Evolutionary conservation across 176 grass and related monocot species (phyloP).

Genomic region (Themeda triandra): DNA sequence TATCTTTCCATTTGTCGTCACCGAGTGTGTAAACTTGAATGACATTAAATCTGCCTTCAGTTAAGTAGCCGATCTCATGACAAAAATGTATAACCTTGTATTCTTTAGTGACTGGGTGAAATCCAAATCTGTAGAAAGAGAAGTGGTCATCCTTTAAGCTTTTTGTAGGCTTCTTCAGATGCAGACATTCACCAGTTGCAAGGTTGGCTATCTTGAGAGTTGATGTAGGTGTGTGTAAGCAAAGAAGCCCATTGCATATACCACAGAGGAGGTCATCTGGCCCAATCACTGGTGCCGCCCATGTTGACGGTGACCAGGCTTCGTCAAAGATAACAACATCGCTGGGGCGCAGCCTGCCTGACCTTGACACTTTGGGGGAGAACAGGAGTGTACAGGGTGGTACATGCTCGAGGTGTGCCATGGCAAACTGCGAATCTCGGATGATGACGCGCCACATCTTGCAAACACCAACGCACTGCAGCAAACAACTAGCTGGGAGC

Average conservation of each 20-base stretch:
- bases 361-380: neutral
- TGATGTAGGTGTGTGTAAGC: conserved; percentile 4
- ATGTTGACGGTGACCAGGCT: conserved; percentile 3
- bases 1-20: neutral
- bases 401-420: neutral
- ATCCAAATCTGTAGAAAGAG: conserved; percentile 14
- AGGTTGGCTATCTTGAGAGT: conserved; percentile 31
- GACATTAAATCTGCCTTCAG: neutral
- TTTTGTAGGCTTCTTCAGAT: conserved; percentile 17
- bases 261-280: conserved; percentile 19
- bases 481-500: neutral
- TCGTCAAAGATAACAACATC: conserved; percentile 8
- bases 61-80: neutral
- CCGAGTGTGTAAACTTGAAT: conserved; percentile 35
- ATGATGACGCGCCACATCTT: conserved; percentile 8
- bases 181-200: conserved; percentile 21
- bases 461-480: conserved; percentile 4
- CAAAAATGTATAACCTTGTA: conserved; percentile 26
- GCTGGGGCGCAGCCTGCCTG: neutral
- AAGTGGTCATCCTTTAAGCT: neutral
- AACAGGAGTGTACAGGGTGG: conserved; percentile 1
- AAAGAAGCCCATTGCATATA: conserved; percentile 30
- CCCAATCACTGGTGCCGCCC: conserved; percentile 4
- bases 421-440: neutral
- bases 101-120: conserved; percentile 18